Evolutionary conservation across 2,329 filamentous ascomycete genomes (phyloP).

Genomic region (Thermomyces lanuginosus): DNA sequence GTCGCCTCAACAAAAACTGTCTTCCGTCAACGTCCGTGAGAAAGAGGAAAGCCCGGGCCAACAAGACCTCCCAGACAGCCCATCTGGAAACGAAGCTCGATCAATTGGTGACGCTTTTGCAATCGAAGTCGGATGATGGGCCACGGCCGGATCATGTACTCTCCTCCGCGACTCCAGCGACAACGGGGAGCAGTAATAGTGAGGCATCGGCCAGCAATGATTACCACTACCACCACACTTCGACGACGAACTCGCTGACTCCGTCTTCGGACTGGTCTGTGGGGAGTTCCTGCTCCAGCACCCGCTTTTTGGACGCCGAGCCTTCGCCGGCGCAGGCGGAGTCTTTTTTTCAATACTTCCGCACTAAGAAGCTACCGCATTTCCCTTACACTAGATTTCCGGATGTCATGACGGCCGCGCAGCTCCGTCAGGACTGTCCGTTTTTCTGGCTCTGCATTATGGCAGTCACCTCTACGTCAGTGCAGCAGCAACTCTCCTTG

Average conservation of each 20-base stretch:
- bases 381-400: slow-evolving; percentile 33
- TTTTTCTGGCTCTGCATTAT: slow-evolving; percentile 38
- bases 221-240: too few relatives aligned
- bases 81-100: slow-evolving; percentile 15
- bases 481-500: slow-evolving; percentile 25
- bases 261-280: neutral
- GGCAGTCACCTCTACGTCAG: slow-evolving; percentile 30
- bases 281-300: neutral
- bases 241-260: too few relatives aligned
- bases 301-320: slow-evolving; percentile 4
- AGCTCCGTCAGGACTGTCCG: slow-evolving; percentile 28
- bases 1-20: slow-evolving; percentile 28
- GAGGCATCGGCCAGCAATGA: too few relatives aligned
- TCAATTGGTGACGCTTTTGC: slow-evolving; percentile 13
- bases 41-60: slow-evolving; percentile 10
- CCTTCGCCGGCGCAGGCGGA: slow-evolving; percentile 23
- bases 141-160: too few relatives aligned
- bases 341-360: slow-evolving; percentile 27
- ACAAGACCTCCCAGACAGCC: slow-evolving; percentile 8
- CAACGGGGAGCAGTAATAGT: too few relatives aligned
- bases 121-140: slow-evolving; percentile 8
- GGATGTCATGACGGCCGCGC: slow-evolving; percentile 19
- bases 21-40: slow-evolving; percentile 20
- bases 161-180: too few relatives aligned
- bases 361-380: slow-evolving; percentile 24